Conservation (phyloP, 176 grass and related monocot species). For the Aegilops sharonensis region DNA sequence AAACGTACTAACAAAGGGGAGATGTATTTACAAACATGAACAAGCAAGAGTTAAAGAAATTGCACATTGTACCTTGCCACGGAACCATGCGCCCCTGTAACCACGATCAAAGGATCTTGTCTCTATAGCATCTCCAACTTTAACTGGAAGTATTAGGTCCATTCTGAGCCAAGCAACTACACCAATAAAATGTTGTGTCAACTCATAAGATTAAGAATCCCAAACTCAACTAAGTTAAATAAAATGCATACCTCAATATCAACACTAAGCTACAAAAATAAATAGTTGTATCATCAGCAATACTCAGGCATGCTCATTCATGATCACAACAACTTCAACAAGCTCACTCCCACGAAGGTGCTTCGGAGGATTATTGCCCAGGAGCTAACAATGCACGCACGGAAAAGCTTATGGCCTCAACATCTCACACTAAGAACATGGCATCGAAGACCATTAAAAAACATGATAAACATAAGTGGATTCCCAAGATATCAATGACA, state of each 20-base stretch:
- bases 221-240: neutral
- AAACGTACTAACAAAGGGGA: neutral
- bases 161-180: conserved; percentile 21
- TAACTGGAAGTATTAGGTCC: conserved; percentile 48
- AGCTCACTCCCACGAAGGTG: too few species aligned
- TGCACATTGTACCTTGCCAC: conserved; percentile 46
- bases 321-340: too few species aligned
- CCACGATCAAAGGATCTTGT: conserved; percentile 40
- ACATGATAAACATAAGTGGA: too few species aligned
- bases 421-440: too few species aligned
- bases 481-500: too few species aligned
- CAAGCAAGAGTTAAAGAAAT: neutral
- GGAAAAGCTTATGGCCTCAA: too few species aligned
- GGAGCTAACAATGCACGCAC: too few species aligned
- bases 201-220: neutral
- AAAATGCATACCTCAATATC: neutral
- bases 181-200: neutral
- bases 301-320: neutral
- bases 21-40: neutral
- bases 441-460: too few species aligned
- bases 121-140: conserved; percentile 40
- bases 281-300: neutral
- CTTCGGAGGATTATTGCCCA: too few species aligned
- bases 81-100: conserved; percentile 63
- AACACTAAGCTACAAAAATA: neutral